Evolutionary conservation across 2,329 filamentous ascomycete species (phyloP).

Genomic region (Aspergillus hortae): DNA sequence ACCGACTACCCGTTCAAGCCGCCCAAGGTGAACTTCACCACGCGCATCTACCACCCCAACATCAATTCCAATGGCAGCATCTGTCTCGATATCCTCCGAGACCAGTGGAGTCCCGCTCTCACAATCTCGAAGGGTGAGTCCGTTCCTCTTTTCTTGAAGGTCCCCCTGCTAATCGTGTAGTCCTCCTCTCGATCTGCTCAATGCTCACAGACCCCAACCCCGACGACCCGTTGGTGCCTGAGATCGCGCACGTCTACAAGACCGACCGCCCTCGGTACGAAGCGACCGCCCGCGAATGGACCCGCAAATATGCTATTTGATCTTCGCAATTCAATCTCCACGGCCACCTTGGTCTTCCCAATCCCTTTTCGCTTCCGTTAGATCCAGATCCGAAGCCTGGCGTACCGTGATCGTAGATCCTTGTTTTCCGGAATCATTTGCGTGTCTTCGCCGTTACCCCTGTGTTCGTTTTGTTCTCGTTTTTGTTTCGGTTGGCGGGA

Average conservation of each 20-base stretch:
- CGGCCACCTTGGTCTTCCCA: conserved; percentile 25
- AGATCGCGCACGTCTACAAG: conserved; percentile 99
- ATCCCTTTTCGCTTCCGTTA: conserved; percentile 27
- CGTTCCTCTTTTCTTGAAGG: not conserved
- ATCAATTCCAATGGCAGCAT: conserved; percentile 99
- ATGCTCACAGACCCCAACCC: conserved; percentile 99
- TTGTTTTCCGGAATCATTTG: conserved; percentile 23
- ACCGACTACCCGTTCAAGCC: conserved; percentile 99
- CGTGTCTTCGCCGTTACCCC: conserved; percentile 18
- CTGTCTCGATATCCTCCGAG: conserved; percentile 95
- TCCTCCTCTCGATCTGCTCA: conserved; percentile 97
- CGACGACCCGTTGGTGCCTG: conserved; percentile 95
- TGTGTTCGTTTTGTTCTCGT: conserved; percentile 16
- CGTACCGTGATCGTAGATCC: conserved; percentile 39
- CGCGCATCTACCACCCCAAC: conserved; percentile 98
- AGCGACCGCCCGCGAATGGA: conserved; percentile 96
- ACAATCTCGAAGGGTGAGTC: conserved; percentile 95
- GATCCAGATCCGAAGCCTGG: conserved; percentile 36
- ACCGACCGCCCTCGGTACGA: conserved; percentile 95
- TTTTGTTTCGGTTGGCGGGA: conserved; percentile 24
- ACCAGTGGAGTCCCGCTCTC: conserved; percentile 98
- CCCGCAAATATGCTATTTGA: conserved; percentile 96
- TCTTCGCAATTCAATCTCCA: conserved; percentile 22
- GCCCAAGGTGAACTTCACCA: conserved; percentile 99
- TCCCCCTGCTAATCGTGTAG: conserved; percentile 45